Evolutionary conservation across 345 rosid species (phyloP), one percentile per base, ranked within the genome.

Genomic region (Cardamine resedifolia): DNA sequence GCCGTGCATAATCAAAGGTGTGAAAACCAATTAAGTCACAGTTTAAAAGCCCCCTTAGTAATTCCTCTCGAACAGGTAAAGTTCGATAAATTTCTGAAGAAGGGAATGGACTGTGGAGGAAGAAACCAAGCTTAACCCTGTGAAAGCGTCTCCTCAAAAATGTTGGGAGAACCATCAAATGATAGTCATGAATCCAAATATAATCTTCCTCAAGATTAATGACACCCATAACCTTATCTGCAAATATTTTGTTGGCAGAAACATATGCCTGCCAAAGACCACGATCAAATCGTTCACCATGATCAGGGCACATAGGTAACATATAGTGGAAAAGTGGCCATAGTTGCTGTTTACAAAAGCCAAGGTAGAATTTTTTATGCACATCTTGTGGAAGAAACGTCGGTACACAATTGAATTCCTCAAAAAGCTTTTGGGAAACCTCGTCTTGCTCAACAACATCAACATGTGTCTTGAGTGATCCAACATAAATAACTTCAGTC

Each of bases 111-210:
- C 85, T 78, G 62, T 82, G 85, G 59, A 80, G 83, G 80, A 82
- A 82, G 75, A 83, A 83, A 49, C 86, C 86, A 45, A 83, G 81
- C 77, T 83, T 83, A 14, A 81, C 75, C 65, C 84, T 78, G 75
- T 73, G 28, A 53, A 78, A 81, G 34, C 81, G 81, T 70, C 72
- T 70, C 56, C 86, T 80, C 75, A 83, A 66, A 44, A 83, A 80
- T 0, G 82, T 78, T n/a, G 83, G 86, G 52, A 83, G 82, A 51
- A 83, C 64, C 86, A 83, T 78, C 8, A 83, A 77, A 72, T 83
- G 86, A 73, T 83, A 83, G 70, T 83, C 86, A n/a, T 83, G 83
- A 75, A 80, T 74, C 86, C 86, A 83, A n/a, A 83, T 78, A 27
- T 64, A 78, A 66, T 83, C 86, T 31, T 80, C 81, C 62, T 80